Evolutionary conservation across 2,329 filamentous ascomycete species (phyloP), one percentile per base, ranked within the genome.

Genomic region (Exophiala lecanii-corni): DNA sequence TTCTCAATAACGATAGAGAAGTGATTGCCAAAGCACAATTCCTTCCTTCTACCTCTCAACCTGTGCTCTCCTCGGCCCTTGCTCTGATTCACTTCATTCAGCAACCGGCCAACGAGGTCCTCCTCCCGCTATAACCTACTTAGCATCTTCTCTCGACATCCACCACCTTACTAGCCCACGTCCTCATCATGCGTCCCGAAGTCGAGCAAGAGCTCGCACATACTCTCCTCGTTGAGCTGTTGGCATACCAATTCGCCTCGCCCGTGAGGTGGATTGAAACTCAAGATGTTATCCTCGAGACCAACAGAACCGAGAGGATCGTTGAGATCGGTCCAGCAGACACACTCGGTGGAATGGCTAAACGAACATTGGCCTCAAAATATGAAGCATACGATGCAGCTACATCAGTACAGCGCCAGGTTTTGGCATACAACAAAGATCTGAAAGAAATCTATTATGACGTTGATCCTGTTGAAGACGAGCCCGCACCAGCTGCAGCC

Each of bases 241-340:
- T 98, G 58, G 92, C 92, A 74, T 98, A 97, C 71, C 92, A 98
- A 67, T 98, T 98, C 69, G 92, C 92, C 60, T 97, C 91, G 41
- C 92, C 92, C 38, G 92, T 98, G 59, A 84, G 92, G 82, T 98
- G 92, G 92, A 98, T 98, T 69, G 92, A 98, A 73, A 98, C 92
- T 42, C 92, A 98, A 72, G 92, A 98, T 91, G 92, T 98, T 59
- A 92, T 98, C 62, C 85, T 98, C 58, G 91, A 85, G 54, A 89
- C 97, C 69, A 92, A 94, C 73, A 85, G 82, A 39, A 94, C 92
- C 38, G 92, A 98, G 77, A 83, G 92, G 63, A 94, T 98, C 62
- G 92, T 98, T 59, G 92, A 98, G 69, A 84, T 98, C 58, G 92
- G 92, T 65, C 92, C 92, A 18, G 89, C 91, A 59, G 91, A 98